These are phyloP conservation scores for Botryotinia narcissicola DNA, from an alignment of 2,329 filamentous ascomycete species.

Conservation along the genomic window DNA sequence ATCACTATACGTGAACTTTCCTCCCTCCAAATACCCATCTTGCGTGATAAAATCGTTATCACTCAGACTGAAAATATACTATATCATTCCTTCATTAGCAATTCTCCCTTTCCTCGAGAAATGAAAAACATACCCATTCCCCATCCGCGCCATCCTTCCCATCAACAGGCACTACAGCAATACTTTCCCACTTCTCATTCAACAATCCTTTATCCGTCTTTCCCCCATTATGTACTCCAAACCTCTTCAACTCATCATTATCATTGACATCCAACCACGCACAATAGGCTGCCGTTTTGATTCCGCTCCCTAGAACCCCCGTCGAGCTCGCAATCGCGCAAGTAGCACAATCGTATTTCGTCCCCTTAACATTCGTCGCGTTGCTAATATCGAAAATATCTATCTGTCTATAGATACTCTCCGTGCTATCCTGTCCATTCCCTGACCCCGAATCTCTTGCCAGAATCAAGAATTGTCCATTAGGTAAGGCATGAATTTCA, in stretches of 20 bases:
- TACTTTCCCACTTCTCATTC: conserved; percentile 76
- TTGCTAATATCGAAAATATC: conserved; percentile 65
- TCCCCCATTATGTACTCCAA: conserved; percentile 68
- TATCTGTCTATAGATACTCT: conserved; percentile 63
- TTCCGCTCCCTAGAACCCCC: conserved; percentile 52
- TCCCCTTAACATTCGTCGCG: conserved; percentile 59
- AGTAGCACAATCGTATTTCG: conserved; percentile 41
- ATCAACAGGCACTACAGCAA: conserved; percentile 60
- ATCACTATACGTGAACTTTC: conserved; percentile 53
- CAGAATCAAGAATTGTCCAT: conserved; percentile 64
- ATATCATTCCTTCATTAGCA: neutral
- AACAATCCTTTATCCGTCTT: conserved; percentile 55
- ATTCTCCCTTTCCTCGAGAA: too few relatives aligned
- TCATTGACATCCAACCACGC: conserved; percentile 67
- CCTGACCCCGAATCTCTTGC: conserved; percentile 62
- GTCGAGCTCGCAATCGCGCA: conserved; percentile 41
- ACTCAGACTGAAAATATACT: conserved; percentile 62
- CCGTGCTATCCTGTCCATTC: conserved; percentile 50
- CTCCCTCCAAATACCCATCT: conserved; percentile 56
- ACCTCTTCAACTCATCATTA: conserved; percentile 61
- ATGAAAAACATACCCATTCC: conserved; percentile 47
- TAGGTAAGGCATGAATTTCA: conserved; percentile 63
- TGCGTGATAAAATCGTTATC: conserved; percentile 78
- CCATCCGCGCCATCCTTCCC: conserved; percentile 46
- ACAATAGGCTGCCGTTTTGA: conserved; percentile 61